Conservation (phyloP, 139 green algal genomes). For the Coelastrella sp. region DNA sequence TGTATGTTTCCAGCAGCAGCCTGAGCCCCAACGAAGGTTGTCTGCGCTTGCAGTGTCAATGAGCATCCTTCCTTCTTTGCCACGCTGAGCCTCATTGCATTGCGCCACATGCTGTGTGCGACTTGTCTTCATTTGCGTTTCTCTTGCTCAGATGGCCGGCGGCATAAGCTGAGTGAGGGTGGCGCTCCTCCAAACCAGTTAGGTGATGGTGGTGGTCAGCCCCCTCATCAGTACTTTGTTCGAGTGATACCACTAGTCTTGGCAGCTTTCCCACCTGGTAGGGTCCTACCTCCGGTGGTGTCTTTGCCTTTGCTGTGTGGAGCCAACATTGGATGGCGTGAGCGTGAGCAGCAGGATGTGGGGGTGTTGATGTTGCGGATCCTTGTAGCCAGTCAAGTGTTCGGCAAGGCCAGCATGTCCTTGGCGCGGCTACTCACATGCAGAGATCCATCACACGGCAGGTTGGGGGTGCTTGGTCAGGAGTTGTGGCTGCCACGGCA, state of each 20-base stretch:
- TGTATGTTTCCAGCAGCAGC: background rate
- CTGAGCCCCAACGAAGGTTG: background rate
- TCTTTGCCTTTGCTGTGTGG: conserved; percentile 4
- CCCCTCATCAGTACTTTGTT: background rate
- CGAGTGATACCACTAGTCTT: background rate
- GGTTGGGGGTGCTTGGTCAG: background rate
- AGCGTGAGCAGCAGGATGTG: conserved; percentile 4
- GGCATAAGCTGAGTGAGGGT: conserved; percentile 1
- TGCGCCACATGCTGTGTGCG: conserved; percentile 1
- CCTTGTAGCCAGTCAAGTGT: conserved; percentile 8
- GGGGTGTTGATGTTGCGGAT: background rate
- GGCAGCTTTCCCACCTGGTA: background rate
- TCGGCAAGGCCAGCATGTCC: background rate
- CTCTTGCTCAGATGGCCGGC: background rate
- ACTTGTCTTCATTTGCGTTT: background rate
- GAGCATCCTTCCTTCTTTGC: background rate
- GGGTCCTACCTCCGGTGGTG: background rate
- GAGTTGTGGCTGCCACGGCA: background rate
- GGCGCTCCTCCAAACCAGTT: background rate
- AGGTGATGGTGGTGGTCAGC: background rate
- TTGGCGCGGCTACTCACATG: background rate
- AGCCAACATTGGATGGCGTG: background rate
- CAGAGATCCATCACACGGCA: conserved; percentile 2
- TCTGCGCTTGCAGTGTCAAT: background rate
- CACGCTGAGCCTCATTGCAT: background rate